These are phyloP conservation scores for Mucor piriformis DNA, from an alignment of 371 early-diverging fungal genomes.

Conservation along the genomic window DNA sequence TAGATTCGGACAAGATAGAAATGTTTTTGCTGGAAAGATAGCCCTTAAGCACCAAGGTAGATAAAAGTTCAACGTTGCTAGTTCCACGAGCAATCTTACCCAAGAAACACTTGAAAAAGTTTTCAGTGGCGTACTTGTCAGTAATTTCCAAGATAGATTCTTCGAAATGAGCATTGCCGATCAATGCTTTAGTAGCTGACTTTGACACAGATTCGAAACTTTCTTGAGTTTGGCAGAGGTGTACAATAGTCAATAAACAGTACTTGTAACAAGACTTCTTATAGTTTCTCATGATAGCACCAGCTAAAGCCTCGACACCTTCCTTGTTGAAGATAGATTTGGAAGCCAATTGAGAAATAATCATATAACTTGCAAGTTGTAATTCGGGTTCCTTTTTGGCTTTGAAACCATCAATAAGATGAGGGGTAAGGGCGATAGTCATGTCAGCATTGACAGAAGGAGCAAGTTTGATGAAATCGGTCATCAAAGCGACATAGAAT, in stretches of 20 bases:
- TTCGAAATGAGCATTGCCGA: slow-evolving; percentile 36
- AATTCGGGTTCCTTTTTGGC: slow-evolving; percentile 52
- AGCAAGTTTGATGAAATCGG: slow-evolving; percentile 59
- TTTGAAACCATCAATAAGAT: slow-evolving; percentile 57
- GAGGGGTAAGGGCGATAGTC: slow-evolving; percentile 59
- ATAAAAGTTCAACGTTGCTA: slow-evolving; percentile 44
- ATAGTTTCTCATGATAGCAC: slow-evolving; percentile 45
- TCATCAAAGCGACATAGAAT: slow-evolving; percentile 69
- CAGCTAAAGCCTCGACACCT: slow-evolving; percentile 51
- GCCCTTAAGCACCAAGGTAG: slow-evolving; percentile 41
- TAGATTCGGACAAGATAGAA: slow-evolving; percentile 37
- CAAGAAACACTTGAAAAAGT: slow-evolving; percentile 51
- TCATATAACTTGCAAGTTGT: slow-evolving; percentile 70
- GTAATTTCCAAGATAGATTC: slow-evolving; percentile 45
- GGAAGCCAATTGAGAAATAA: slow-evolving; percentile 66
- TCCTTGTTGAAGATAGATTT: slow-evolving; percentile 51
- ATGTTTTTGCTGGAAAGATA: slow-evolving; percentile 51
- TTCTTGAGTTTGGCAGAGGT: slow-evolving; percentile 69
- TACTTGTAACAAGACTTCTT: slow-evolving; percentile 36
- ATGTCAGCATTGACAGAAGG: slow-evolving; percentile 51
- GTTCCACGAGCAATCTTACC: slow-evolving; percentile 30
- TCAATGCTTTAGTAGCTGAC: slow-evolving; percentile 39
- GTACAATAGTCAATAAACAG: slow-evolving; percentile 63
- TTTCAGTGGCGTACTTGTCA: slow-evolving; percentile 56
- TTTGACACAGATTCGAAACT: slow-evolving; percentile 49